These are phyloP conservation scores for Colletotrichum brevisporum DNA, from an alignment of 2,329 filamentous ascomycete genomes.

Conservation along the genomic window DNA sequence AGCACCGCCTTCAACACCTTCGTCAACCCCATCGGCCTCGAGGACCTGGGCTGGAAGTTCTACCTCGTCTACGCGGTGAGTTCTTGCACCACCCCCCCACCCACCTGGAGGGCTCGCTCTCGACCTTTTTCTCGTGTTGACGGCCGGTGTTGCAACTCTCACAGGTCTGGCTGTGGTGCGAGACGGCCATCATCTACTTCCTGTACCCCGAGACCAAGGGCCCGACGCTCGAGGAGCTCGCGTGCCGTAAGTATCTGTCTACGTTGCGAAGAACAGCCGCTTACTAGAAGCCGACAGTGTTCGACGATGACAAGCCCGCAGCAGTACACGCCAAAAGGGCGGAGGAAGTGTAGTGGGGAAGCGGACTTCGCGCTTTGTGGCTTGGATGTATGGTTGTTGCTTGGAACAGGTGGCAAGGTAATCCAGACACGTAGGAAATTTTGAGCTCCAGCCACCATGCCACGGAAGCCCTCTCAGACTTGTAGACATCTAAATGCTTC, in stretches of 20 bases:
- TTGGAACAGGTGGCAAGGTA: too few species aligned
- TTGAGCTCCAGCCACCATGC: too few species aligned
- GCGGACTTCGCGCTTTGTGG: too few species aligned
- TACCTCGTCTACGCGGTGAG: constrained; percentile 36
- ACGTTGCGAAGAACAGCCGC: background rate
- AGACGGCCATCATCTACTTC: constrained; percentile 49
- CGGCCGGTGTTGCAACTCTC: too few species aligned
- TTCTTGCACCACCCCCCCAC: too few species aligned
- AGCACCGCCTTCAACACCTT: constrained; percentile 49
- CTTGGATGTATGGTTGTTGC: too few species aligned
- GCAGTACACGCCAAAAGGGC: background rate
- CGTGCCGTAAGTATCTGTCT: constrained; percentile 30
- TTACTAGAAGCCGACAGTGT: background rate
- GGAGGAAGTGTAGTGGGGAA: too few species aligned
- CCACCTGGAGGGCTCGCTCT: background rate
- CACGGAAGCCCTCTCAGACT: too few species aligned
- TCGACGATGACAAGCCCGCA: background rate
- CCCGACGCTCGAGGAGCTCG: constrained; percentile 40
- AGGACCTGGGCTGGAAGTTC: constrained; percentile 50
- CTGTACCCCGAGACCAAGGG: constrained; percentile 44
- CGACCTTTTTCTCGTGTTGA: too few species aligned
- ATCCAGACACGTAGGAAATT: too few species aligned
- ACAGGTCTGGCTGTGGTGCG: constrained; percentile 45
- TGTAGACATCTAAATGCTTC: too few species aligned
- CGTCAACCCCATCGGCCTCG: constrained; percentile 52